Evolutionary conservation across 495 filamentous ascomycete genomes (phyloP), one percentile per base, ranked within the genome.

Genomic region (Friedmanniomyces simplex): DNA sequence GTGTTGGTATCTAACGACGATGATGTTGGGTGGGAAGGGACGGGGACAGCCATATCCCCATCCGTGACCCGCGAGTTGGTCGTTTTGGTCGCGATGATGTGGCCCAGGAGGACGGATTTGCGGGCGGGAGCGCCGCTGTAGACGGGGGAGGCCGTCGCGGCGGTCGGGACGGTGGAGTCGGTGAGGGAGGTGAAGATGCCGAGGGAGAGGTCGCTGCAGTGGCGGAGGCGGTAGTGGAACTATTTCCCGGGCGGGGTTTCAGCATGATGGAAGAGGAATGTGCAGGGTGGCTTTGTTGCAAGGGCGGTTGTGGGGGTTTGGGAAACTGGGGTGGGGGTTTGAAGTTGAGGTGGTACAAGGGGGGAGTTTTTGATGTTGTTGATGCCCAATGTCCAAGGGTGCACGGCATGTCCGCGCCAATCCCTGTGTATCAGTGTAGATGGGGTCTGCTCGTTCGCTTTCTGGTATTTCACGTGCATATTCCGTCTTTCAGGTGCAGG

Each of bases 151-250:
- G 73, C 51, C 59, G 74, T 58, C 57, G 76, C 42, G 71, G 78
- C 72, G 71, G 64, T 73, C 68, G 39, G 74, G 71, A 26, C 74
- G 63, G 36, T 66, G 72, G 28, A 82, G 75, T 52, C 47, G 75
- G 84, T 32, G 1, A 65, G 65, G 30, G 71, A 72, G 58, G 79
- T 86, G 71, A 85, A 95, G 56, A 97, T 73, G 30, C 91, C 91
- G 41, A 93, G 70, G 65, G 79, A 84, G 39, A 96, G 78, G 62
- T 91, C 85, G n/a, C 85, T 81, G 66, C 87, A 91, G 62, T 74
- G 75, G 16, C 76, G 79, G 16, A 97, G 82, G 52, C 90, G 87
- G 67, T 96, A 95, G 25, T 78, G 71, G 63, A 95, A 85, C 91
- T 96, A 54, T 52, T 37, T n/a, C n/a, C n/a, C n/a, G 52, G 54